These are phyloP conservation scores for Xylariales sp. DNA, from an alignment of 2,329 filamentous ascomycete genomes.

Conservation along the genomic window DNA sequence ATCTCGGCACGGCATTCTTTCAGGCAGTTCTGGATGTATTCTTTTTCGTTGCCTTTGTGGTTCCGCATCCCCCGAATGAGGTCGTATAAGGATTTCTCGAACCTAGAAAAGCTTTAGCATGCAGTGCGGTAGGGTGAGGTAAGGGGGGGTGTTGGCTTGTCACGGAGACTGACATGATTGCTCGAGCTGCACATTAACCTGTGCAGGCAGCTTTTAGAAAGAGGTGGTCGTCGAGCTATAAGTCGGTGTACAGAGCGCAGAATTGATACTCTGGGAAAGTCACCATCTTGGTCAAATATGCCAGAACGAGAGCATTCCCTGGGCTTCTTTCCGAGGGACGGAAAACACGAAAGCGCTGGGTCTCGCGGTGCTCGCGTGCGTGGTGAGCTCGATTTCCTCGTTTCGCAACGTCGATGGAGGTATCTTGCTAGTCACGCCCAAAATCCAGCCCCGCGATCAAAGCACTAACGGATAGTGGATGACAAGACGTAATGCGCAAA, in stretches of 20 bases:
- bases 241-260: slow-evolving; percentile 6
- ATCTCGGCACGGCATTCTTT: slow-evolving; percentile 96
- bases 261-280: not conserved
- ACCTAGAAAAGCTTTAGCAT: slow-evolving; percentile 56
- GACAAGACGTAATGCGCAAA: too few species aligned
- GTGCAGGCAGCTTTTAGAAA: slow-evolving; percentile 11
- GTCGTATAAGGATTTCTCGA: slow-evolving; percentile 98
- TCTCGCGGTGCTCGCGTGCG: too few species aligned
- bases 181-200: slow-evolving; percentile 16
- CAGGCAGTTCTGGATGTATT: slow-evolving; percentile 89
- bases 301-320: too few species aligned
- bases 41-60: slow-evolving; percentile 91
- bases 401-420: too few species aligned
- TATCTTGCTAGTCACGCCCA: too few species aligned
- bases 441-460: too few species aligned
- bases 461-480: too few species aligned
- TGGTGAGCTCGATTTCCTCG: too few species aligned
- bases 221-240: slow-evolving; percentile 12
- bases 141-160: not conserved
- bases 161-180: slow-evolving; percentile 19
- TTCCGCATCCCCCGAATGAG: slow-evolving; percentile 94
- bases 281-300: slow-evolving; percentile 15
- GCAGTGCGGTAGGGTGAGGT: not conserved
- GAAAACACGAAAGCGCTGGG: not conserved
- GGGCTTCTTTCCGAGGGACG: not conserved